A percentile compares a stretch with the other conserved stretches of the same genome.
These are phyloP conservation scores for Priceomyces carsonii DNA, from an alignment of 805 yeast genomes.

Conservation along the genomic window DNA sequence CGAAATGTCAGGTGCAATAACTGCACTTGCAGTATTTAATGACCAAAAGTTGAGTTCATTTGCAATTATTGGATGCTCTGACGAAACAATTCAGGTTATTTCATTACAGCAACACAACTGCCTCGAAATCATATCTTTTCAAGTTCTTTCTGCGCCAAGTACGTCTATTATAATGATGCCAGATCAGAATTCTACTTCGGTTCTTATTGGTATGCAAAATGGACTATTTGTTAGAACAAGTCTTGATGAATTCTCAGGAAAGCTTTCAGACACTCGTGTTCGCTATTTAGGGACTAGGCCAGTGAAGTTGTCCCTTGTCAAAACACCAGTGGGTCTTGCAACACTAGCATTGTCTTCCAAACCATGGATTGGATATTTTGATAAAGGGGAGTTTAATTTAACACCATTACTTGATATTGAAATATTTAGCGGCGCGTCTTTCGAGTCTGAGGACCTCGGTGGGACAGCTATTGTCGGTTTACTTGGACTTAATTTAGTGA, in stretches of 20 bases:
- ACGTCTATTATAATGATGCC: constrained; percentile 26
- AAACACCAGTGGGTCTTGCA: constrained; percentile 24
- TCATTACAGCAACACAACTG: constrained; percentile 62
- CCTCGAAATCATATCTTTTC: constrained; percentile 61
- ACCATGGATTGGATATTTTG: constrained; percentile 55
- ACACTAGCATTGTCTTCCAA: constrained; percentile 54
- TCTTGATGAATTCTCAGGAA: constrained; percentile 60
- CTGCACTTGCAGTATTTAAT: constrained; percentile 45
- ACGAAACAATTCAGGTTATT: constrained; percentile 66
- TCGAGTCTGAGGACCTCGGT: constrained; percentile 62
- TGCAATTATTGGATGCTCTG: constrained; percentile 71
- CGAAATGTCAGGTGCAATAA: constrained; percentile 52
- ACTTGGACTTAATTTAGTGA: constrained; percentile 49
- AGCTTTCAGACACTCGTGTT: constrained; percentile 58
- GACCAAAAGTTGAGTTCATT: constrained; percentile 48
- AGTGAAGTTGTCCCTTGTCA: constrained; percentile 48
- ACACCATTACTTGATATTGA: constrained; percentile 48
- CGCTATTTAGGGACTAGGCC: constrained; percentile 74
- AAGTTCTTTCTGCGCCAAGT: constrained; percentile 57
- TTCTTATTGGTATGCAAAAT: constrained; percentile 81
- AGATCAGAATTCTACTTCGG: constrained; percentile 25
- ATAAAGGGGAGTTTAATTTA: constrained; percentile 36
- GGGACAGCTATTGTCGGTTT: constrained; percentile 68
- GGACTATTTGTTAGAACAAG: constrained; percentile 74
- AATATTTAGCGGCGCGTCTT: constrained; percentile 49